Evolutionary conservation across 768 basidiomycete species (phyloP).

Genomic region (Butyriboletus loyo): DNA sequence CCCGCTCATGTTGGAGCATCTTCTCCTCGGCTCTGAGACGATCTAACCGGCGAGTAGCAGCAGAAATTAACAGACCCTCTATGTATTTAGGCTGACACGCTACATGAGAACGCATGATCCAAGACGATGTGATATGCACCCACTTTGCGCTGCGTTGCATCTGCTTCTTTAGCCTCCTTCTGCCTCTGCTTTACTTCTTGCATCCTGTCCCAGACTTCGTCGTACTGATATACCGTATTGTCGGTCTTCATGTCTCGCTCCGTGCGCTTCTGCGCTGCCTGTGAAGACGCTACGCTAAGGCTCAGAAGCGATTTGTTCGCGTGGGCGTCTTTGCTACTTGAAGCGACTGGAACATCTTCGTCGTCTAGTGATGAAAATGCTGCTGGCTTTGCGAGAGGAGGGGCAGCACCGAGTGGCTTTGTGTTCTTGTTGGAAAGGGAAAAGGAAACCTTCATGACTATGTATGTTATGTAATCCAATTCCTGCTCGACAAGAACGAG

Average conservation of each 20-base stretch:
- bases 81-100: constrained; percentile 87
- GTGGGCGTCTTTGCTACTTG: constrained; percentile 38
- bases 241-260: constrained; percentile 80
- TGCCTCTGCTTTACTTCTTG: constrained; percentile 77
- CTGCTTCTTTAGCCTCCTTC: constrained; percentile 74
- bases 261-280: constrained; percentile 67
- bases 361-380: constrained; percentile 65
- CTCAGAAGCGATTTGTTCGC: constrained; percentile 56
- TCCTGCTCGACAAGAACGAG: not conserved
- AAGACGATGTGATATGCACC: constrained; percentile 18
- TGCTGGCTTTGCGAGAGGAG: constrained; percentile 55
- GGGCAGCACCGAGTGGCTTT: constrained; percentile 54
- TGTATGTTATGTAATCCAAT: constrained; percentile 20
- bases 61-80: constrained; percentile 67
- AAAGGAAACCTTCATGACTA: constrained; percentile 85
- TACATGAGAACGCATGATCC: constrained; percentile 7
- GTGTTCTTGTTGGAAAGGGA: constrained; percentile 56
- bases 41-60: constrained; percentile 86
- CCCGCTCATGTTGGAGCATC: constrained; percentile 91
- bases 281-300: constrained; percentile 59
- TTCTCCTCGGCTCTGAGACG: constrained; percentile 95
- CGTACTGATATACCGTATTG: constrained; percentile 86
- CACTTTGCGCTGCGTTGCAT: constrained; percentile 77
- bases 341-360: constrained; percentile 51
- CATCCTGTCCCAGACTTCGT: constrained; percentile 95